A percentile compares a stretch with the other conserved stretches of the same genome.
Evolutionary conservation across 1,284 basidiomycete species (phyloP).

Genomic region (Blastosporella zonata): DNA sequence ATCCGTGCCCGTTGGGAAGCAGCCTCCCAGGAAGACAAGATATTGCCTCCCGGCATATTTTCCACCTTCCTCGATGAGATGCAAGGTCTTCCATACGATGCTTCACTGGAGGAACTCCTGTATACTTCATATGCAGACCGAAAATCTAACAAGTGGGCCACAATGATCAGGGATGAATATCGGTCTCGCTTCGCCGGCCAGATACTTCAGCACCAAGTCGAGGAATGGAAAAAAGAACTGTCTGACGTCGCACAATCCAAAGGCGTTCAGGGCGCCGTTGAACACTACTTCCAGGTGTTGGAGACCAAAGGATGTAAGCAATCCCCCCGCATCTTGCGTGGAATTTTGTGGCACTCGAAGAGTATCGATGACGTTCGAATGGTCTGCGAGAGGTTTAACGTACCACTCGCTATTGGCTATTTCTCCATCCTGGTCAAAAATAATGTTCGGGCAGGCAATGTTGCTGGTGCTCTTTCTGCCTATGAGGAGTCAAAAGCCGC

Average conservation of each 20-base stretch:
- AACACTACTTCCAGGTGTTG: constrained; percentile 21
- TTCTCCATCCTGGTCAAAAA: constrained; percentile 56
- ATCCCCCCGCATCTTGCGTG: constrained; percentile 19
- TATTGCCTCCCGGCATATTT: constrained; percentile 35
- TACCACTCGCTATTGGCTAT: constrained; percentile 38
- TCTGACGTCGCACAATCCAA: constrained; percentile 22
- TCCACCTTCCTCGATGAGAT: constrained; percentile 44
- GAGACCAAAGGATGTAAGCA: constrained; percentile 18
- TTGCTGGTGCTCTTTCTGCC: constrained; percentile 40
- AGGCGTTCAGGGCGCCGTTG: constrained; percentile 29
- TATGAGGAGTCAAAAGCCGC: constrained; percentile 43
- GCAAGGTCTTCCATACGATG: constrained; percentile 43
- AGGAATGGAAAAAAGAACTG: constrained; percentile 20
- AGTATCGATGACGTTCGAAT: constrained; percentile 39
- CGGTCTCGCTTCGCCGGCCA: constrained; percentile 26
- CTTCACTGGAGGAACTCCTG: constrained; percentile 39
- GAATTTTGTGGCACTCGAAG: constrained; percentile 29
- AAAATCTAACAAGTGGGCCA: constrained; percentile 33
- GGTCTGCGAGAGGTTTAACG: constrained; percentile 39
- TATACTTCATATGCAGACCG: constrained; percentile 40
- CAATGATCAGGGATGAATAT: constrained; percentile 38
- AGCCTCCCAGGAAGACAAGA: constrained; percentile 28
- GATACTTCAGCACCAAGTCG: background rate
- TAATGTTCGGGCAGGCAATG: constrained; percentile 33
- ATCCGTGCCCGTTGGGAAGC: constrained; percentile 38